Base-by-base conservation (phyloP, 805 yeast genomes). In the Wickerhamiella kurtzmanii region DNA sequence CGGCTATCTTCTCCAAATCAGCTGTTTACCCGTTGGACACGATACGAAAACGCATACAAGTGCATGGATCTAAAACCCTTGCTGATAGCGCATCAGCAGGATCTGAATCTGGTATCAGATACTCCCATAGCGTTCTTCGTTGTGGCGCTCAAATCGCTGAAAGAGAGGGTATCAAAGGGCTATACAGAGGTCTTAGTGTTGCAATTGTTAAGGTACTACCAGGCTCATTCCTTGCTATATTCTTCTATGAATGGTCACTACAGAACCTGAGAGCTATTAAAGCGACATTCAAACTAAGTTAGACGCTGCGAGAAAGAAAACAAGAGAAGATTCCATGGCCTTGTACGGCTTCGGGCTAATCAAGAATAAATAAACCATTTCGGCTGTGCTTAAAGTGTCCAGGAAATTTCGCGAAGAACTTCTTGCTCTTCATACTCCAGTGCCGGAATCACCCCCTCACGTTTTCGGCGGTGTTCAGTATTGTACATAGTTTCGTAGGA, bases 1-100 rank as follows among this genome's bases (percentile, higher is more conserved):
- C 96, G 0, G 97, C 96, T 0, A 68, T 77, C 0, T 53, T 76
- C 2, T 74, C 94, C 11, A 92, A 92, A 61, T 73, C 78, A 0
- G 53, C 77, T 0, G 79, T 85, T 0, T 92, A 85, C 62, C 98
- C 98, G 0, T 60, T 92, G 40, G 98, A 92, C 61, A 76, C 94
- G 0, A 60, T 88, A 2, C 69, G 96, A 19, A 78, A 86, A 57
- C 67, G 95, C 36, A 63, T 82, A 40, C 96, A 89, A 60, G 76
- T 88, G 8, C 72, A 68, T 44, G 69, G 67, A 55, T 56, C 43
- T 28, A 46, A 22, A 43, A 53, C 49, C 44, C 42, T 45, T 9
- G 18, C 25, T 2, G 44, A 46, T 9, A 19, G 40, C 11, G 13
- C 37, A 5, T 40, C 44, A 4, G 53, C 50, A 2, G 57, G 55